phyloP scores from a whole-genome alignment of 1,284 basidiomycete species.

The Cryptococcus deneoformans region DNA sequence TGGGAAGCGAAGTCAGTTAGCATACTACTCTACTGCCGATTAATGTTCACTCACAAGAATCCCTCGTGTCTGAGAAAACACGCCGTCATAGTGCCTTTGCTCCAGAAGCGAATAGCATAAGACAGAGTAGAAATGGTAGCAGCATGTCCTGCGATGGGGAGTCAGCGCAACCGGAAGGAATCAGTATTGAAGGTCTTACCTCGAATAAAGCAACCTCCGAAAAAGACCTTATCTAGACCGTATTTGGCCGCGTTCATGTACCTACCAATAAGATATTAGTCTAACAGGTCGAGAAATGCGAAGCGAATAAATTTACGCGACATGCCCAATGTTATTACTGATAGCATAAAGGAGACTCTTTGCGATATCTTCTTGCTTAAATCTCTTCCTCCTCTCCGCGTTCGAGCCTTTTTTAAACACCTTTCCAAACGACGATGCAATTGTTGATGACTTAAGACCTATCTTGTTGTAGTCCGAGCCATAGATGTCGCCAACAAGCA shows the following conservation, averaged over 20 bases:
- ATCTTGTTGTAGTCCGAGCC: conserved; percentile 90
- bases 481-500: conserved; percentile 99
- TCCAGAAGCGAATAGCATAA: conserved; percentile 99
- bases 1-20: conserved; percentile 41
- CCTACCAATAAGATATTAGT: conserved; percentile 50
- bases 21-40: background rate
- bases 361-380: conserved; percentile 92
- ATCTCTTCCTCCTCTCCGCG: conserved; percentile 62
- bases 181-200: conserved; percentile 55
- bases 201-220: conserved; percentile 98
- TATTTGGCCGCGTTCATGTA: conserved; percentile 99
- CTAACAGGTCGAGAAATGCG: background rate
- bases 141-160: conserved; percentile 67
- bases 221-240: conserved; percentile 94
- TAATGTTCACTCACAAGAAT: conserved; percentile 70
- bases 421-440: conserved; percentile 97
- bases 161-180: background rate
- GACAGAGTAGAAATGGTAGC: conserved; percentile 93
- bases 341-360: conserved; percentile 92
- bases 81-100: conserved; percentile 94
- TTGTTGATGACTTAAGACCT: conserved; percentile 95
- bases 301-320: conserved; percentile 72
- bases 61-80: conserved; percentile 98
- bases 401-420: conserved; percentile 78
- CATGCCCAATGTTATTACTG: conserved; percentile 99